A percentile compares a stretch with the other conserved stretches of the same genome.
Conservation (phyloP, 306 rosid genomes). For the Malus domestica region DNA sequence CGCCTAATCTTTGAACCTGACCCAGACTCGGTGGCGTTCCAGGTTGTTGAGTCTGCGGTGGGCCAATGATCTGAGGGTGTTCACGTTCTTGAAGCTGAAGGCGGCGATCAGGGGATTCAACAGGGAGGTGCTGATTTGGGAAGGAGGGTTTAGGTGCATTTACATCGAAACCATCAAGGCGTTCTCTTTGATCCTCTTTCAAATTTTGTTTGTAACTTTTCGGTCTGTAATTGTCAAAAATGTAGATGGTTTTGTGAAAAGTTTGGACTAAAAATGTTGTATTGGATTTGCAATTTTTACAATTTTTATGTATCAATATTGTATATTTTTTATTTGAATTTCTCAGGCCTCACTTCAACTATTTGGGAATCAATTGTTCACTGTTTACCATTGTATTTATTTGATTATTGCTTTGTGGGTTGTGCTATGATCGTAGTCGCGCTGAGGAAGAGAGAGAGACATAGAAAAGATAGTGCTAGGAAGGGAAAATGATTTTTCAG, state of each 20-base stretch:
- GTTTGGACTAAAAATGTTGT: background rate
- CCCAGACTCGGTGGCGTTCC: too few relatives aligned
- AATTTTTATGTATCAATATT: background rate
- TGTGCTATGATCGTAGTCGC: too few relatives aligned
- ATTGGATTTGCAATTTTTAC: background rate
- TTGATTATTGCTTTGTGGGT: background rate
- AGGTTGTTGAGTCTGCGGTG: too few relatives aligned
- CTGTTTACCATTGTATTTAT: background rate
- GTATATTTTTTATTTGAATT: background rate
- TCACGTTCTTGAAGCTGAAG: slow-evolving; percentile 60
- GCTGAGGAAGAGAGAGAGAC: too few relatives aligned
- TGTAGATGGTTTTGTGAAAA: background rate
- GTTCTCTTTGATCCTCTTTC: slow-evolving; percentile 8
- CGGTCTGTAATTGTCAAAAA: background rate
- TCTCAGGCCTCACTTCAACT: background rate
- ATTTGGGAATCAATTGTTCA: background rate
- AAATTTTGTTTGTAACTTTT: background rate
- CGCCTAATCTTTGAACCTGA: too few relatives aligned
- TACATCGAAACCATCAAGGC: slow-evolving; percentile 67
- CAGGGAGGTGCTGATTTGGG: slow-evolving; percentile 62
- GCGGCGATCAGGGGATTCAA: slow-evolving; percentile 72
- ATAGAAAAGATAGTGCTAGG: too few relatives aligned
- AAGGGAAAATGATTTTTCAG: too few relatives aligned
- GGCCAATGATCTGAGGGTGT: too few relatives aligned
- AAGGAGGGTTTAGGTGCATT: slow-evolving; percentile 90